These are phyloP conservation scores for Russula abietina DNA, from an alignment of 768 basidiomycete genomes.

Conservation along the genomic window DNA sequence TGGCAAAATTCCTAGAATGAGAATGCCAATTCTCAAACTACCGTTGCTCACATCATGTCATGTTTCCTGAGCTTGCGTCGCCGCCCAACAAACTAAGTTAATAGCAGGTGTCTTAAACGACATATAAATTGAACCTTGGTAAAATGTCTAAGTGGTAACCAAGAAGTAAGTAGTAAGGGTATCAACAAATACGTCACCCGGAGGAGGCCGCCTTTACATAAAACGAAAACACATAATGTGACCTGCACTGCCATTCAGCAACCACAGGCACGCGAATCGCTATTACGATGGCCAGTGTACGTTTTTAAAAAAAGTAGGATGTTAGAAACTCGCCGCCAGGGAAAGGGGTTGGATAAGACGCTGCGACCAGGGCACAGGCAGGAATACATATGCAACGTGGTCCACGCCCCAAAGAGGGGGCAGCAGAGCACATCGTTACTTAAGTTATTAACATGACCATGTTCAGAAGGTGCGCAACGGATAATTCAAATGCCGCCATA, in stretches of 20 bases:
- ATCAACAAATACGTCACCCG: conserved; percentile 5
- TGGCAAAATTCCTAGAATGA: no score
- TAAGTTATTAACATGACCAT: not conserved
- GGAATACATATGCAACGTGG: conserved; percentile 8
- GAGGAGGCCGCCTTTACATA: not conserved
- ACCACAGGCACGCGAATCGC: conserved; percentile 8
- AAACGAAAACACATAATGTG: not conserved
- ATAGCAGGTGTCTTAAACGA: no score
- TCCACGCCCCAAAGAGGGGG: conserved; percentile 1
- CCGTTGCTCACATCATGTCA: no score
- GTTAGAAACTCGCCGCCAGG: not conserved
- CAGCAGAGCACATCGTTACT: conserved; percentile 9
- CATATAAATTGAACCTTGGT: not conserved
- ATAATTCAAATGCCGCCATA: conserved; percentile 57
- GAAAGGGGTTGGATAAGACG: not conserved
- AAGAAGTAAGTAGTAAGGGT: conserved; percentile 1
- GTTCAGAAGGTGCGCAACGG: not conserved
- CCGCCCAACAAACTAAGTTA: no score
- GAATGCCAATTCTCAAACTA: no score
- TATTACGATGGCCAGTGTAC: not conserved
- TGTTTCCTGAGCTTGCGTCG: no score
- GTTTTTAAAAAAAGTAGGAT: not conserved
- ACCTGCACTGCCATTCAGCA: not conserved
- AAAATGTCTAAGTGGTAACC: not conserved
- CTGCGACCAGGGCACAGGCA: conserved; percentile 12